Percentiles rank a stretch among this genome's conserved stretches.
phyloP scores from a whole-genome alignment of 371 early-diverging fungal species.

The Conidiobolus incongruus region DNA sequence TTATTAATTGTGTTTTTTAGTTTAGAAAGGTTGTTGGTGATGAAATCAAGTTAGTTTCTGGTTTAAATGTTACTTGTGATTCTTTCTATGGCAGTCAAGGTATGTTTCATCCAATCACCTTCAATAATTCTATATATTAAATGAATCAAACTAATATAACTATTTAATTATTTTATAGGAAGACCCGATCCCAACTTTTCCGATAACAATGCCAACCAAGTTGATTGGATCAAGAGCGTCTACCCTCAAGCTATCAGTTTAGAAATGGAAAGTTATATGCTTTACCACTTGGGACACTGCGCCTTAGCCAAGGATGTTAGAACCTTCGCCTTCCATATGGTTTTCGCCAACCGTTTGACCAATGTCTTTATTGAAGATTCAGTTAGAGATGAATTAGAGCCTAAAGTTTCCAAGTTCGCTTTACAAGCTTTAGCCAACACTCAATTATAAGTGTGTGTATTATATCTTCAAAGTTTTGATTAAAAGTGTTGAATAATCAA shows the following conservation, averaged over 20 bases:
- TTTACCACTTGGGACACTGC: slow-evolving; percentile 56
- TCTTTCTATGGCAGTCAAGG: slow-evolving; percentile 82
- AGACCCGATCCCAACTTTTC: slow-evolving; percentile 46
- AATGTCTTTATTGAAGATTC: slow-evolving; percentile 51
- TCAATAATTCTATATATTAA: no score
- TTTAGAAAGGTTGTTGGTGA: slow-evolving; percentile 10
- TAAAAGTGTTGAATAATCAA: no score
- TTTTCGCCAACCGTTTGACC: slow-evolving; percentile 54
- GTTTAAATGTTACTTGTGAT: slow-evolving; percentile 67
- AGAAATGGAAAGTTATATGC: slow-evolving; percentile 82
- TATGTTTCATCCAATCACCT: no score
- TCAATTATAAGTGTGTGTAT: no score
- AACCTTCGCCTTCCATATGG: slow-evolving; percentile 65
- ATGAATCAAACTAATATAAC: no score
- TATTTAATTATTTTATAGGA: slow-evolving; percentile 7
- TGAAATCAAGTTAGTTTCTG: slow-evolving; percentile 30
- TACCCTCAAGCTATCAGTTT: slow-evolving; percentile 37
- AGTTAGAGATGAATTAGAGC: slow-evolving; percentile 28
- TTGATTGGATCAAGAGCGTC: slow-evolving; percentile 17
- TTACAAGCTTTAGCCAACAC: slow-evolving; percentile 42
- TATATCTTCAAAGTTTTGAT: no score
- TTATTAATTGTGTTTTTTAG: slow-evolving; percentile 9
- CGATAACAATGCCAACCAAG: slow-evolving; percentile 48
- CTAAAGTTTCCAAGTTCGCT: slow-evolving; percentile 36
- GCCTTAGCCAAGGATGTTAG: slow-evolving; percentile 22